These are phyloP conservation scores for Crucibulum laeve DNA, from an alignment of 768 basidiomycete species.

Conservation along the genomic window DNA sequence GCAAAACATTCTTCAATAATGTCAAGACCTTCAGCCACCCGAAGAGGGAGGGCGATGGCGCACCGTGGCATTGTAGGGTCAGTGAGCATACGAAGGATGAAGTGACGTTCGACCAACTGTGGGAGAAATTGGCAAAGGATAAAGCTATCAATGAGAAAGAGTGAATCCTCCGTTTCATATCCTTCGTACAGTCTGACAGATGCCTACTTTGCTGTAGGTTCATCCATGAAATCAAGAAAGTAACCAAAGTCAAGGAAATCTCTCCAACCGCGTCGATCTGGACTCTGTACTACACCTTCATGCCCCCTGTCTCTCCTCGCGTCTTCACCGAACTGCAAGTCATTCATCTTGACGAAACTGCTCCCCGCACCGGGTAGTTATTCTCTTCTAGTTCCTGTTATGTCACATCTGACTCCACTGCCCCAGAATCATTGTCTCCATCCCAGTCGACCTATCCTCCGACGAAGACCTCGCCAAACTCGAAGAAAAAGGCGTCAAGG, in stretches of 20 bases:
- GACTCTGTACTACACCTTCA: constrained; percentile 70
- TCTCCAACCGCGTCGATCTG: constrained; percentile 65
- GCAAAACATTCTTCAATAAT: constrained; percentile 54
- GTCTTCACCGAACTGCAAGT: constrained; percentile 75
- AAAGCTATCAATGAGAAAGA: constrained; percentile 68
- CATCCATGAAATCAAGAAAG: constrained; percentile 61
- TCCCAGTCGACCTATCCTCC: constrained; percentile 62
- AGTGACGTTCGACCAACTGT: constrained; percentile 69
- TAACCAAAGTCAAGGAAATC: constrained; percentile 54
- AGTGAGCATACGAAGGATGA: constrained; percentile 65
- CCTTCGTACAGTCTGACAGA: background rate
- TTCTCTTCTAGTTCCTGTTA: background rate
- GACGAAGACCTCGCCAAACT: constrained; percentile 55
- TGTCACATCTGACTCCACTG: background rate
- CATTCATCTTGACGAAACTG: constrained; percentile 41
- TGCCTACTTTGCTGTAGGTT: constrained; percentile 43
- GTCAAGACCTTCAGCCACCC: constrained; percentile 54
- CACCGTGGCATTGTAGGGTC: constrained; percentile 64
- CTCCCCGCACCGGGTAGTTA: constrained; percentile 48
- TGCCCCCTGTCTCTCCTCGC: constrained; percentile 66
- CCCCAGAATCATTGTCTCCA: constrained; percentile 48
- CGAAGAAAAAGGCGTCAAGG: constrained; percentile 62
- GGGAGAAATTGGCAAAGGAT: constrained; percentile 61
- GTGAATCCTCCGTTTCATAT: constrained; percentile 29
- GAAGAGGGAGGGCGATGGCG: constrained; percentile 51